phyloP scores from a whole-genome alignment of 2,329 filamentous ascomycete species.

The Alternaria viburni region DNA sequence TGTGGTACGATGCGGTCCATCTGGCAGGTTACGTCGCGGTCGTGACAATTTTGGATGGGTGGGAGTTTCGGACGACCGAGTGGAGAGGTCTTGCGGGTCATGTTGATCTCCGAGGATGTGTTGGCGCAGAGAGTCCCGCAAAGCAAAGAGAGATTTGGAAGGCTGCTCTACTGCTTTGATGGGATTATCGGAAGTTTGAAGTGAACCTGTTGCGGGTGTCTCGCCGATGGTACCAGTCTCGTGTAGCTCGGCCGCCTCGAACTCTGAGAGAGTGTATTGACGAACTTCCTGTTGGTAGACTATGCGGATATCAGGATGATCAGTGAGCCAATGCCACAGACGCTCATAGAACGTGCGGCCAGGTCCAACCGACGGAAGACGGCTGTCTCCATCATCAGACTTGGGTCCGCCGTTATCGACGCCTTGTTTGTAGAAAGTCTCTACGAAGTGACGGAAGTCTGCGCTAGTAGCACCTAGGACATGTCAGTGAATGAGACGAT shows the following conservation, averaged over 20 bases:
- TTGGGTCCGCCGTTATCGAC: background rate
- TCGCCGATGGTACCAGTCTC: conserved; percentile 13
- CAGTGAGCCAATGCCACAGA: conserved; percentile 64
- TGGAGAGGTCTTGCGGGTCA: background rate
- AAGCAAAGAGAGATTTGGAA: conserved; percentile 20
- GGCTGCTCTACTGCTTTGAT: conserved; percentile 1
- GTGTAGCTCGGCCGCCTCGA: conserved; percentile 37
- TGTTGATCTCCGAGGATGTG: conserved; percentile 18
- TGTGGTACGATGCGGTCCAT: background rate
- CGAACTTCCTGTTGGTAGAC: conserved; percentile 51
- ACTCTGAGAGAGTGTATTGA: conserved; percentile 36
- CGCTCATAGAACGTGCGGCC: conserved; percentile 57
- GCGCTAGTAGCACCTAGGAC: conserved; percentile 48
- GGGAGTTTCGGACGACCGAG: background rate
- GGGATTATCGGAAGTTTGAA: background rate
- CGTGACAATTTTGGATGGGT: background rate
- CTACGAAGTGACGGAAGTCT: conserved; percentile 50
- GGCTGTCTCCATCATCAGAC: background rate
- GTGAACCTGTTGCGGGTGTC: background rate
- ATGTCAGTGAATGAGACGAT: background rate
- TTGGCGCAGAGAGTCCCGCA: conserved; percentile 28
- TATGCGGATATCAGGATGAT: conserved; percentile 63
- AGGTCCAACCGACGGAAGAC: background rate
- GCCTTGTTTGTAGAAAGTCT: conserved; percentile 43
- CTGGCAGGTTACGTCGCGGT: conserved; percentile 19